Base-by-base conservation (phyloP, 345 rosid genomes). In the Moricandia arvensis region DNA sequence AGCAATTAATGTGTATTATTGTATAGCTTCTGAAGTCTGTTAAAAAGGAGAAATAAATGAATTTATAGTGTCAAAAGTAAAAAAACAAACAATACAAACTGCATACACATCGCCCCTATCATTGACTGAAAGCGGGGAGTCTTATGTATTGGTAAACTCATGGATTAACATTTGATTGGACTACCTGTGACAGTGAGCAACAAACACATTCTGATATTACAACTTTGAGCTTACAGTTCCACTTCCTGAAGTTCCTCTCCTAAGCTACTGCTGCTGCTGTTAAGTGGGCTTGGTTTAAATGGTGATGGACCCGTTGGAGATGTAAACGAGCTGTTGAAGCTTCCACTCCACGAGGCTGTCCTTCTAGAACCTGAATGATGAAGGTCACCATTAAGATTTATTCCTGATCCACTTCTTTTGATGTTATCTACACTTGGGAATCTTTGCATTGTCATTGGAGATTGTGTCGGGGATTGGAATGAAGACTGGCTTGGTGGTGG, bases 181-280 rank as follows among this genome's bases (percentile, higher is more conserved):
- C 37, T 43, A 71, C 45, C 47, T 35, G 69, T 37, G 34, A 70
- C 68, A 11, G 3, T 55, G 59, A 63, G 69, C 74, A n/a, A n/a
- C n/a, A n/a, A 79, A 79, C 68, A 74, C 55, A 51, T 35, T 66
- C 17, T 59, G 30, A 67, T 67, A 75, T 59, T 75, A 75, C 79
- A 75, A 4, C 66, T 58, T 74, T 53, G 26, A 29, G 68, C 79
- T 89, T 83, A 94, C 79, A 92, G 92, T 64, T 90, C 96, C 81
- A 95, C 97, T 80, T 90, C 96, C 21, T 92, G 94, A 49, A 92
- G 93, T 58, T 95, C 98, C 30, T 89, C 97, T 18, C 86, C 93
- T 64, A 85, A 61, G 73, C 87, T 85, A 80, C 87, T 81, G 59
- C 91, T 78, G 54, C 80, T 87, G 55, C 85, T 83, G 38, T 70